A percentile compares a stretch with the other conserved stretches of the same genome.
These are phyloP conservation scores for Marchantia paleacea DNA, from an alignment of 225 moss, liverwort and hornwort species.

Conservation along the genomic window DNA sequence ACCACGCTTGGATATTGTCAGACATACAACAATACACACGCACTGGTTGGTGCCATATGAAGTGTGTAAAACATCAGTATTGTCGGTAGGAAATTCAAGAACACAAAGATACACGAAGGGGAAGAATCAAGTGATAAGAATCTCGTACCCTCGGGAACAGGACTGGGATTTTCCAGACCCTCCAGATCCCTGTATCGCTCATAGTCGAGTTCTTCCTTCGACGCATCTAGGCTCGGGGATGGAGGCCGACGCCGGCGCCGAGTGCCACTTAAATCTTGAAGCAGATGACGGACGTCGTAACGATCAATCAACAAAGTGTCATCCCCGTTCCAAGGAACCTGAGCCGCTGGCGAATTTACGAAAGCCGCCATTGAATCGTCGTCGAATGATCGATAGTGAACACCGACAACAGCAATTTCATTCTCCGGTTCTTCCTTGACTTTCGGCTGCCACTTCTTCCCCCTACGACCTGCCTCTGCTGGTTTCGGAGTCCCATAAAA, in stretches of 20 bases:
- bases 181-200: conserved; percentile 57
- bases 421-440: conserved; percentile 42
- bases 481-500: conserved; percentile 45
- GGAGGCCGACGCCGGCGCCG: conserved; percentile 49
- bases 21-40: neutral
- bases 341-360: conserved; percentile 48
- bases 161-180: conserved; percentile 52
- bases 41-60: conserved; percentile 15
- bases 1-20: conserved; percentile 16
- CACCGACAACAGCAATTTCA: conserved; percentile 44
- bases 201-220: conserved; percentile 52
- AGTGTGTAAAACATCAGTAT: conserved; percentile 22
- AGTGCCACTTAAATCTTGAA: conserved; percentile 44
- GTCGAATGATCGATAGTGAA: conserved; percentile 50
- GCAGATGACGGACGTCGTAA: conserved; percentile 55
- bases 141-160: conserved; percentile 45
- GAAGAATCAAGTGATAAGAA: conserved; percentile 27
- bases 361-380: conserved; percentile 56
- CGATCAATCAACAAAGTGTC: conserved; percentile 48
- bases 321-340: conserved; percentile 56
- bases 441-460: conserved; percentile 37
- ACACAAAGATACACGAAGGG: conserved; percentile 10
- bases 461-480: conserved; percentile 32
- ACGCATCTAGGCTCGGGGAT: conserved; percentile 42
- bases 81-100: conserved; percentile 17